These are phyloP conservation scores for Kodamaea ohmeri DNA, from an alignment of 1,139 yeast species.

Conservation along the genomic window DNA sequence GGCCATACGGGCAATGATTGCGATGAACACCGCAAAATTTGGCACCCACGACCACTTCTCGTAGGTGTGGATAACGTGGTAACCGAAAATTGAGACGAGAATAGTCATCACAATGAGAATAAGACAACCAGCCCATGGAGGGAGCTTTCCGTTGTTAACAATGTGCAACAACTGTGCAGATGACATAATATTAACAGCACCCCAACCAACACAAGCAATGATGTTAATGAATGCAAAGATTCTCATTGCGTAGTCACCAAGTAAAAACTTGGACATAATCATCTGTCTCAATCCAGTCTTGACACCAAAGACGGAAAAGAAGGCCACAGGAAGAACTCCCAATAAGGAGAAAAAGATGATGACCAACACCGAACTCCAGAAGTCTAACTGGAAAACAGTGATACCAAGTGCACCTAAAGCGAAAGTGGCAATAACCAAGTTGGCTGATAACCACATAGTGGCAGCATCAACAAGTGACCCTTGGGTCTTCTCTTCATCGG, in stretches of 20 bases:
- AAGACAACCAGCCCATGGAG: constrained; percentile 90
- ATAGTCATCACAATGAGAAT: constrained; percentile 69
- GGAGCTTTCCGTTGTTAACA: constrained; percentile 67
- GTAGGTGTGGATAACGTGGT: constrained; percentile 73
- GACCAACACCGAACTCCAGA: constrained; percentile 62
- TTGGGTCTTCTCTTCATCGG: constrained; percentile 66
- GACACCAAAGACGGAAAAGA: constrained; percentile 80
- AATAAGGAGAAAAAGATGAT: constrained; percentile 71
- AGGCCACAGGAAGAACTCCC: constrained; percentile 80
- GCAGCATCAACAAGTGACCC: constrained; percentile 66
- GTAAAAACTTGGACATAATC: constrained; percentile 73
- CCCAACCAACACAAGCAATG: constrained; percentile 93
- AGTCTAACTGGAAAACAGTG: constrained; percentile 50
- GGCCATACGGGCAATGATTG: constrained; percentile 73
- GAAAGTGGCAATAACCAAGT: constrained; percentile 81
- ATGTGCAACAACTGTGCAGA: constrained; percentile 82
- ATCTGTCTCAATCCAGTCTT: constrained; percentile 86
- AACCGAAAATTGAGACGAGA: constrained; percentile 81
- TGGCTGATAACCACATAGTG: constrained; percentile 92
- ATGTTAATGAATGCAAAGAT: constrained; percentile 75
- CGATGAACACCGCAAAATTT: constrained; percentile 65
- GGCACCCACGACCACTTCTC: constrained; percentile 93
- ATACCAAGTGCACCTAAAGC: constrained; percentile 81
- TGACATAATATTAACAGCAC: constrained; percentile 87
- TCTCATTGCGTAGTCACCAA: constrained; percentile 75